Conservation (phyloP, 2,329 filamentous ascomycete genomes). For the Madurella fahalii region DNA sequence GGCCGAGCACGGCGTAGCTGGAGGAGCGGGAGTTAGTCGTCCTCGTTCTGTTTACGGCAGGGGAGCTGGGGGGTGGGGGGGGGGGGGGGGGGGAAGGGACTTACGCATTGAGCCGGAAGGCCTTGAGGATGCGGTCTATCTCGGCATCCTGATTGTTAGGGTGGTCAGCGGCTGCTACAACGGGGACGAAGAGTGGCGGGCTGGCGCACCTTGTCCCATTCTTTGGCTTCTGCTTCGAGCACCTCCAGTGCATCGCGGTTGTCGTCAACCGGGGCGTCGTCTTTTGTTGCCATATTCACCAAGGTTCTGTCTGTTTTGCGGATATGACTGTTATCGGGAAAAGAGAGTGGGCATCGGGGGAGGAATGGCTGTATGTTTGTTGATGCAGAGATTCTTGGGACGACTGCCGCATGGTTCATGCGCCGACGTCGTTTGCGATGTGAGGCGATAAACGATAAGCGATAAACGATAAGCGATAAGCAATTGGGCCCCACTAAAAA, state of each 20-base stretch:
- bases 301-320: neutral
- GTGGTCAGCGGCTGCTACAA: conserved; percentile 19
- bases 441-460: conserved; percentile 15
- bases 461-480: conserved; percentile 21
- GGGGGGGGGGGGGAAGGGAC: conserved; percentile 19
- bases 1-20: conserved; percentile 88
- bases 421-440: neutral
- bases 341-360: too few relatives aligned
- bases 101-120: conserved; percentile 70
- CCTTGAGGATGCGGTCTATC: conserved; percentile 88
- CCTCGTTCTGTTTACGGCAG: neutral
- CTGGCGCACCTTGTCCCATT: conserved; percentile 73
- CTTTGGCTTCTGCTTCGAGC: conserved; percentile 79
- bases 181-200: neutral
- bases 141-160: conserved; percentile 68
- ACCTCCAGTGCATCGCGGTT: conserved; percentile 66
- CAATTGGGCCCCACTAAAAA: conserved; percentile 25
- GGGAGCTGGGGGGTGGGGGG: neutral
- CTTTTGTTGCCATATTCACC: conserved; percentile 34
- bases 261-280: conserved; percentile 49
- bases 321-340: too few relatives aligned
- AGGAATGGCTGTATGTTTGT: too few relatives aligned
- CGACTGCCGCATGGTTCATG: neutral
- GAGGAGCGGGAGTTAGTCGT: neutral
- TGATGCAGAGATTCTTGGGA: too few relatives aligned